Base-by-base conservation (phyloP, 768 basidiomycete species). In the Pisolithus microcarpus region DNA sequence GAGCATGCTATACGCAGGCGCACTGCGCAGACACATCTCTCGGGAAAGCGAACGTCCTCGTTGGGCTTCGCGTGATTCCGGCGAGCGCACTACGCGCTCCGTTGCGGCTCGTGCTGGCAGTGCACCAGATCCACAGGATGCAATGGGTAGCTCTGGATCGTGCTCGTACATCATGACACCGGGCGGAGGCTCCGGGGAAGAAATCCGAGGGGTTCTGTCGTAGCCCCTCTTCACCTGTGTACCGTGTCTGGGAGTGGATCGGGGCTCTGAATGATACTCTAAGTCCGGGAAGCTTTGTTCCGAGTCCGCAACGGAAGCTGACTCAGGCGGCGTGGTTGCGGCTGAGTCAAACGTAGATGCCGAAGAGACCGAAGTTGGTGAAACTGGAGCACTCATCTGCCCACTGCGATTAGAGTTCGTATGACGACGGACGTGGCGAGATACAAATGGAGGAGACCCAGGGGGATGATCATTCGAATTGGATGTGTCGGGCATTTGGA, bases 361-460 rank as follows among this genome's bases (percentile, higher is more conserved):
- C 15, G 65, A 67, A 31, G 65, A 39, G 2, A 52, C 53, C 16
- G 65, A 67, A 16, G 63, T 58, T 18, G 65, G 65, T 26, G 65
- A 67, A 21, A 65, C 67, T 0, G 65, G 65, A 28, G 67, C 67
- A 21, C 65, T 68, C 49, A 53, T 59, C 42, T 66, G 65, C 49
- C 63, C 39, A 23, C 61, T 61, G 44, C 65, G 65, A 31, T 63
- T 67, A 16, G 65, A 67, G n/a, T 58, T 61, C 15, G 65, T 67
- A 38, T 61, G 61, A 15, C 67, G 65, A 54, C 65, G 65, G n/a
- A 69, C 57, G 46, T 65, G 65, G 26, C 65, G 65, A 43, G 58
- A 46, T 24, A 67, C 58, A 43, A 67, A 67, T 15, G 67, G 67
- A n/a, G 65, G 65, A 4, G 65, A 67, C n/a, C 55, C 65, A n/a